phyloP scores from a whole-genome alignment of 2,329 filamentous ascomycete species.

The Epichloe scottii region DNA sequence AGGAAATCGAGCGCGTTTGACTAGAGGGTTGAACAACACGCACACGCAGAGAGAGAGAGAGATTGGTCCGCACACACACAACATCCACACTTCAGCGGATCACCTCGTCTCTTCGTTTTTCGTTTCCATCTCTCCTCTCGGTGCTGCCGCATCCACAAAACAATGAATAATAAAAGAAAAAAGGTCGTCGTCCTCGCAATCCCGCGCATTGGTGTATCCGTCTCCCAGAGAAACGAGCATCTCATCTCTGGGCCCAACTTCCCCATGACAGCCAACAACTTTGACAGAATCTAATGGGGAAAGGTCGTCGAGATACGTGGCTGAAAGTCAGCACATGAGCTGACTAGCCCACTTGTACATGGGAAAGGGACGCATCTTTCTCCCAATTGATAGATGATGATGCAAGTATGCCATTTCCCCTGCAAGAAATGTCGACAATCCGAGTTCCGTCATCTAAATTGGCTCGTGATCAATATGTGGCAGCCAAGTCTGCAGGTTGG shows the following conservation, averaged over 20 bases:
- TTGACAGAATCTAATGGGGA: background rate
- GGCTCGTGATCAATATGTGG: background rate
- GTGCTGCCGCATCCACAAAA: background rate
- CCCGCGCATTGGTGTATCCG: background rate
- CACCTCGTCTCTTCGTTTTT: background rate
- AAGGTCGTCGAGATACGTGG: background rate
- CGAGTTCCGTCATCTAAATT: background rate
- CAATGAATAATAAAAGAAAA: background rate
- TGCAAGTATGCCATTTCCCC: background rate
- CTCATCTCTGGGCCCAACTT: background rate
- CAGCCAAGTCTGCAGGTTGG: background rate
- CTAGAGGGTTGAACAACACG: background rate
- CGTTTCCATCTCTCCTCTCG: background rate
- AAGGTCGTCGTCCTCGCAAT: background rate
- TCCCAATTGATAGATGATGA: background rate
- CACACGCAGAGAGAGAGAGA: too few species aligned
- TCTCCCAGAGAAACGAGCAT: background rate
- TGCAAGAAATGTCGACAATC: background rate
- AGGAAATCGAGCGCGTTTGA: background rate
- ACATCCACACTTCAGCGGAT: background rate
- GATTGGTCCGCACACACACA: background rate
- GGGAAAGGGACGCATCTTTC: background rate
- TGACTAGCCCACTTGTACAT: background rate
- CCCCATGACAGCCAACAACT: background rate
- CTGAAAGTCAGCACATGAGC: background rate